phyloP scores from a whole-genome alignment of 352 stramenopile species.

The Phytophthora chlamydospora region DNA sequence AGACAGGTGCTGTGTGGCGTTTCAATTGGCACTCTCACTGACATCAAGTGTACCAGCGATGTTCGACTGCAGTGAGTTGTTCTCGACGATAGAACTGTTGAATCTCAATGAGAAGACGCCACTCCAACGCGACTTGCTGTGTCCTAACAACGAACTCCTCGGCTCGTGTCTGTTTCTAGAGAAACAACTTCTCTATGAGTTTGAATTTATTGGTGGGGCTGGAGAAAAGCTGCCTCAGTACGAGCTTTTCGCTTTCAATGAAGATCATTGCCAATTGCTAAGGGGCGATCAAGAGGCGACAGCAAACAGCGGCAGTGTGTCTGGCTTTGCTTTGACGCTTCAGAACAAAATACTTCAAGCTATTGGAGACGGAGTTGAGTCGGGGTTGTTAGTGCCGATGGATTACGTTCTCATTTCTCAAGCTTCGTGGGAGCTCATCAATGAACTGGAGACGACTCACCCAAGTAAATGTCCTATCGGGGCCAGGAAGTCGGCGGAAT shows the following conservation, averaged over 20 bases:
- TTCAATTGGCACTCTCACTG: slow-evolving; percentile 41
- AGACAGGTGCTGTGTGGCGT: slow-evolving; percentile 51
- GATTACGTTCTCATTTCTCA: slow-evolving; percentile 62
- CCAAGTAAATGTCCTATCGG: background rate
- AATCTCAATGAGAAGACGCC: slow-evolving; percentile 16
- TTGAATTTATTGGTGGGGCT: slow-evolving; percentile 39
- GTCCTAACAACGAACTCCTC: slow-evolving; percentile 6
- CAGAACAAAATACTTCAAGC: slow-evolving; percentile 48
- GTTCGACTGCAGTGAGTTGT: slow-evolving; percentile 31
- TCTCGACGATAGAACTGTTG: slow-evolving; percentile 31
- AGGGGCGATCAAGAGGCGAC: background rate
- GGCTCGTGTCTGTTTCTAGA: slow-evolving; percentile 41
- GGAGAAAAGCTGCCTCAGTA: slow-evolving; percentile 35
- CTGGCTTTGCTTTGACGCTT: slow-evolving; percentile 26
- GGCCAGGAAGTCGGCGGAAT: background rate
- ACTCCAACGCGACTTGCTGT: slow-evolving; percentile 8
- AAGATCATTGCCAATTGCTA: background rate
- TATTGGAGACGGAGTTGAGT: slow-evolving; percentile 34
- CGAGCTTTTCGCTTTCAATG: slow-evolving; percentile 38
- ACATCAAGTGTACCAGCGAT: slow-evolving; percentile 44
- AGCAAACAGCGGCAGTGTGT: background rate
- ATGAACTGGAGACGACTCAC: slow-evolving; percentile 39
- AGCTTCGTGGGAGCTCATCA: slow-evolving; percentile 61
- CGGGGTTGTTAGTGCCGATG: slow-evolving; percentile 26
- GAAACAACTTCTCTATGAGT: slow-evolving; percentile 41